phyloP scores from a whole-genome alignment of 805 yeast species.

The Priceomyces fermenticarens region DNA sequence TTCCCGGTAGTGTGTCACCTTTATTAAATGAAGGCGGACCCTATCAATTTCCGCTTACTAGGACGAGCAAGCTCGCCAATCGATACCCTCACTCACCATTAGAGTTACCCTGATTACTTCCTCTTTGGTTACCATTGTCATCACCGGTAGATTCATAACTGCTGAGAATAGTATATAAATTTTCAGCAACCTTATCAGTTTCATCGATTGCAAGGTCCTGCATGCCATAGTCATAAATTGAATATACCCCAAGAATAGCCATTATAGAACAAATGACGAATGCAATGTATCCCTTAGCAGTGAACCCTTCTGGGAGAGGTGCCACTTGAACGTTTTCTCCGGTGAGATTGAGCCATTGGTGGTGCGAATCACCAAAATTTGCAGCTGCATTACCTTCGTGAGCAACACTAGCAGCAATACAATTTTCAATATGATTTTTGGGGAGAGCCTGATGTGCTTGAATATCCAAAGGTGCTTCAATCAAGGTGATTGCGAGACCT shows the following conservation, averaged over 20 bases:
- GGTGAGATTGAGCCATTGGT: slow-evolving; percentile 51
- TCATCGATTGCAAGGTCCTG: slow-evolving; percentile 56
- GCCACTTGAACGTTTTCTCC: slow-evolving; percentile 60
- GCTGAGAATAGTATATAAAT: slow-evolving; percentile 28
- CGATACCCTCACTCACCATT: no score
- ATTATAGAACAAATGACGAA: slow-evolving; percentile 48
- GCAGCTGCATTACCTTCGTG: slow-evolving; percentile 71
- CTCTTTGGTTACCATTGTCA: not conserved
- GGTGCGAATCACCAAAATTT: slow-evolving; percentile 40
- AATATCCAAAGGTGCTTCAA: slow-evolving; percentile 80
- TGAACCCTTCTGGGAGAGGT: slow-evolving; percentile 71
- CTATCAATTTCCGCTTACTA: no score
- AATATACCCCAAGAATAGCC: slow-evolving; percentile 58
- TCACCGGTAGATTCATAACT: slow-evolving; percentile 30
- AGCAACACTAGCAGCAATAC: slow-evolving; percentile 46
- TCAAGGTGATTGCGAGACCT: slow-evolving; percentile 77
- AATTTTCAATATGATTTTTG: slow-evolving; percentile 47
- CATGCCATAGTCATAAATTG: slow-evolving; percentile 64
- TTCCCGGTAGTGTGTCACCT: no score
- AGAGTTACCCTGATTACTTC: no score
- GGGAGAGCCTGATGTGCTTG: slow-evolving; percentile 39
- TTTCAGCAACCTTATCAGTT: slow-evolving; percentile 38
- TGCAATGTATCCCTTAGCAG: slow-evolving; percentile 67
- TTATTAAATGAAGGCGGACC: no score
- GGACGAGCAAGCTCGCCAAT: no score